These are phyloP conservation scores for Prunus dulcis DNA, from an alignment of 306 rosid species.

Conservation along the genomic window DNA sequence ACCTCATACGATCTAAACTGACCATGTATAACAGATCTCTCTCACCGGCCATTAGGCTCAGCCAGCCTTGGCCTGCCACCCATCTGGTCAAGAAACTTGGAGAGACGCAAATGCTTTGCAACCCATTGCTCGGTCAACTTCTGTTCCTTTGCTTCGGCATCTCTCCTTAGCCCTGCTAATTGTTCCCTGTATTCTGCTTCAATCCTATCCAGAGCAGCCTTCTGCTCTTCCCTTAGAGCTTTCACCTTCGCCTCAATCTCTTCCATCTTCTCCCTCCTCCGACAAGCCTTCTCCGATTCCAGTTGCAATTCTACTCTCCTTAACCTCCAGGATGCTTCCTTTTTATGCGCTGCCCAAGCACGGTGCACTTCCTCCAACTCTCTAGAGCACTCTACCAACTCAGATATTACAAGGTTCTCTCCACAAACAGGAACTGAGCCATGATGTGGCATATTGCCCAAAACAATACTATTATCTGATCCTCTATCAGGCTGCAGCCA, in stretches of 20 bases:
- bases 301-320: conserved; percentile 87
- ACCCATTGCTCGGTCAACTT: conserved; percentile 94
- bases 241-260: conserved; percentile 80
- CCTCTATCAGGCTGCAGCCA: conserved; percentile 82
- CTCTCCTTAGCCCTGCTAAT: conserved; percentile 72
- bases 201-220: conserved; percentile 65
- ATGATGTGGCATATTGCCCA: conserved; percentile 55
- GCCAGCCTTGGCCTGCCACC: conserved; percentile 62
- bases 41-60: conserved; percentile 67
- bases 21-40: conserved; percentile 4
- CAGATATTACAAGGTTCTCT: conserved; percentile 58
- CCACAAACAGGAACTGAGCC: conserved; percentile 45
- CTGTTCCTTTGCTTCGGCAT: conserved; percentile 89
- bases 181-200: conserved; percentile 87
- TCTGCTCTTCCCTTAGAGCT: conserved; percentile 80
- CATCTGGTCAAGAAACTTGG: conserved; percentile 75
- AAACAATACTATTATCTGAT: conserved; percentile 51
- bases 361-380: conserved; percentile 88
- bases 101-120: conserved; percentile 68
- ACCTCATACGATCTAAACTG: background rate
- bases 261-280: conserved; percentile 79
- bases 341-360: conserved; percentile 79
- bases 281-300: conserved; percentile 78
- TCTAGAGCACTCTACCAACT: conserved; percentile 74
- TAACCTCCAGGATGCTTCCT: conserved; percentile 83